Evolutionary conservation across 2,329 filamentous ascomycete genomes (phyloP), one percentile per base, ranked within the genome.

Genomic region (Sclerotinia nivalis): DNA sequence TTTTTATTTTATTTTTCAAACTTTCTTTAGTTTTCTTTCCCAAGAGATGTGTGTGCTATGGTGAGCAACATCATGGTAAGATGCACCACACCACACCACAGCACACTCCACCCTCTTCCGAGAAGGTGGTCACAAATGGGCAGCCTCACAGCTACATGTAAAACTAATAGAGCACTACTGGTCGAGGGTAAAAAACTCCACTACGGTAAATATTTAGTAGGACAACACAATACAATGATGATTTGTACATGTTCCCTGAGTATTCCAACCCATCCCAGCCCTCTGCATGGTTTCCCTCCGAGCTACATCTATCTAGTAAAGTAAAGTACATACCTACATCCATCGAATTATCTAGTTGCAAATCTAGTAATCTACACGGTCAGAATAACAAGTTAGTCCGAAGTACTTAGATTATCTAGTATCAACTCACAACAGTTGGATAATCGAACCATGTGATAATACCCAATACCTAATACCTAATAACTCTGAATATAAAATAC

Each of bases 101-200:
- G 20, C 56, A 47, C 43, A 37, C 12, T 22, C n/a, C 22, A 25
- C 13, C 47, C 31, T 64, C 25, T 50, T 28, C 60, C 60, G 60
- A 52, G 31, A 52, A 64, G 47, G 60, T 20, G 52, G 64, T 66
- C 43, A 66, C 64, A 66, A 66, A 66, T 66, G 52, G 40, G 40
- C 52, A 47, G 37, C 20, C 52, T 43, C 37, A 40, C 52, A 58
- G 50, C 18, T 45, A 47, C 10, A 49, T 58, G 50, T 22, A 40
- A 12, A 40, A 40, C 37, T 1, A 40, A 40, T 40, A 6, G 43
- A n/a, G 31, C 43, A 62, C 60, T n/a, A 62, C 40, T 34, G 25
- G 4, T n/a, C 4, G n/a, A 43, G 37, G 37, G 37, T 59, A 43
- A 59, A 22, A n/a, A 28, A 37, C 28, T 34, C 54, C 12, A 37